These are phyloP conservation scores for Spathaspora passalidarum DNA, from an alignment of 805 yeast genomes.

Conservation along the genomic window DNA sequence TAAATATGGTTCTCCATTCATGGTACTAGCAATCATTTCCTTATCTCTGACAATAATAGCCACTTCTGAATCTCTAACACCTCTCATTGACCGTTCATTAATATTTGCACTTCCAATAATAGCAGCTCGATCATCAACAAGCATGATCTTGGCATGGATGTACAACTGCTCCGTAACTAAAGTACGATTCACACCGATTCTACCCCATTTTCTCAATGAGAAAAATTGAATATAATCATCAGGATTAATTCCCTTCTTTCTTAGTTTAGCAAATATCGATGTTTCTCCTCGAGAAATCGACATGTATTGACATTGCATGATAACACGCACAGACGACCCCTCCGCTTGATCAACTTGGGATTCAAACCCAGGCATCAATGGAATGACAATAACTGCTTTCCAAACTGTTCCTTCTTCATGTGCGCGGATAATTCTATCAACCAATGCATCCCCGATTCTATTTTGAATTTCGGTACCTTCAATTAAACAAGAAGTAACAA, in stretches of 20 bases:
- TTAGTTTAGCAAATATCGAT: slow-evolving; percentile 80
- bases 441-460: slow-evolving; percentile 92
- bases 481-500: slow-evolving; percentile 82
- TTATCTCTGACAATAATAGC: slow-evolving; percentile 87
- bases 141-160: slow-evolving; percentile 87
- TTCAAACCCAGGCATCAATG: slow-evolving; percentile 96
- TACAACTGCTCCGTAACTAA: slow-evolving; percentile 88
- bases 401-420: slow-evolving; percentile 71
- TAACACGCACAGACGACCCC: slow-evolving; percentile 91
- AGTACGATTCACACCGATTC: slow-evolving; percentile 70
- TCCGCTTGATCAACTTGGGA: slow-evolving; percentile 90
- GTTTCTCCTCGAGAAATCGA: slow-evolving; percentile 87
- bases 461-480: slow-evolving; percentile 84
- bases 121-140: slow-evolving; percentile 91
- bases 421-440: slow-evolving; percentile 92
- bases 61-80: slow-evolving; percentile 90
- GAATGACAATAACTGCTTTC: slow-evolving; percentile 90
- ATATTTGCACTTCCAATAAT: slow-evolving; percentile 97
- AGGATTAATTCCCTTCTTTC: slow-evolving; percentile 79
- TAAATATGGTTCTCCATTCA: slow-evolving; percentile 78
- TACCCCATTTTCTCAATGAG: slow-evolving; percentile 94
- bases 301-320: slow-evolving; percentile 94
- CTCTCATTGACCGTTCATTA: slow-evolving; percentile 95
- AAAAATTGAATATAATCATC: slow-evolving; percentile 88
- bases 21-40: slow-evolving; percentile 60